Base-by-base conservation (phyloP, 2,329 filamentous ascomycete species). In the Hortaea werneckii region DNA sequence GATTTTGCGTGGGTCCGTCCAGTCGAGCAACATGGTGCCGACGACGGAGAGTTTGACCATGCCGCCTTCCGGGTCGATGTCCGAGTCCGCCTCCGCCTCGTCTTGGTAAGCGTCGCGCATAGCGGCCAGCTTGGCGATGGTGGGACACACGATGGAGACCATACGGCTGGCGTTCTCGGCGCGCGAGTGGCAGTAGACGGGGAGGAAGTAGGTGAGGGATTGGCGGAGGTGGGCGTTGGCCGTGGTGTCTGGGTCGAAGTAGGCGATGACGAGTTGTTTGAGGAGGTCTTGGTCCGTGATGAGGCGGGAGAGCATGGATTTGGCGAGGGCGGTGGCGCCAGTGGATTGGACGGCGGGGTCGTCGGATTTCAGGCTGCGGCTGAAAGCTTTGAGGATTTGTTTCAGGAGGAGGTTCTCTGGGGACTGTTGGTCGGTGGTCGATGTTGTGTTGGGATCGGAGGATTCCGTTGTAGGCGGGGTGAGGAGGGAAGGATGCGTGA, bases 121-220 rank as follows among this genome's bases (percentile, higher is more conserved):
- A 0, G 57, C 58, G 9, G 75, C 60, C 0, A 95, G 76, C 9
- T 82, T 79, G 52, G 87, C 82, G 7, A 96, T 70, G 0, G 87
- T 80, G 27, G 83, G 78, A 2, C 90, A 76, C 0, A 84, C 78
- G 13, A 95, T 77, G 12, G 73, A 69, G 5, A 80, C 79, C 84
- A 96, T 88, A 30, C 87, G 75, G 28, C 83, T 77, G 52, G 92
- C 88, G 58, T 95, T 95, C 52, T 86, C 83, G 4, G 81, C 66
- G 3, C 86, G 78, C 6, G 85, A 89, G 65, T 90, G 94, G 65
- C 87, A 92, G 69, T 94, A 96, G 0, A 95, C 89, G 0, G 90
- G 90, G 32, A 96, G 71, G 74, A 95, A 95, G 66, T 96, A 96
- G 54, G 86, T 87, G 44, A 96, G 73, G 0, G 86, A 83, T 65